A percentile compares a stretch with the other conserved stretches of the same genome.
Evolutionary conservation across 768 basidiomycete genomes (phyloP).

Genomic region (Dendrothele bispora): DNA sequence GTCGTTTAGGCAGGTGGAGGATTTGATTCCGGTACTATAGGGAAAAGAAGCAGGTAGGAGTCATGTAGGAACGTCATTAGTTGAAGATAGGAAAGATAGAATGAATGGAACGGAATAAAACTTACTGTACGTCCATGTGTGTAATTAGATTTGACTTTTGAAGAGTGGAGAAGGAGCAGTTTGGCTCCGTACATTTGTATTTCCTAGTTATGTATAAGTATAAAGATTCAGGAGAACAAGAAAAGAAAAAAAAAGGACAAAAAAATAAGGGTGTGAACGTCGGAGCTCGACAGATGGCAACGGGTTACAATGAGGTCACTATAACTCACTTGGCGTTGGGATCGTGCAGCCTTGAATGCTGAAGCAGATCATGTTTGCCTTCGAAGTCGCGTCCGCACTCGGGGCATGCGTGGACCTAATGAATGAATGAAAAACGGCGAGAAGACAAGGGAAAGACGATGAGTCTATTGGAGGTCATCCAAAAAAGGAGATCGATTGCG

Average conservation of each 20-base stretch:
- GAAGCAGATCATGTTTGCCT: not conserved
- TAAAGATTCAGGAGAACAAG: too few relatives aligned
- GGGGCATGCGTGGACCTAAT: slow-evolving; percentile 1
- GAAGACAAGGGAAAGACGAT: too few relatives aligned
- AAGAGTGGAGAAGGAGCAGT: not conserved
- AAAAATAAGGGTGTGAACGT: too few relatives aligned
- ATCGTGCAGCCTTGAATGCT: not conserved
- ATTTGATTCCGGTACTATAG: not conserved
- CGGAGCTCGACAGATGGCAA: too few relatives aligned
- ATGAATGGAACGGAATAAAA: not conserved
- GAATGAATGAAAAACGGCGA: too few relatives aligned
- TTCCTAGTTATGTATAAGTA: not conserved
- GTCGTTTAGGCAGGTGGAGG: too few relatives aligned
- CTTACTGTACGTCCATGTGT: slow-evolving; percentile 4
- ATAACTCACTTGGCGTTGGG: not conserved
- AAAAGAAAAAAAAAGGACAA: not conserved
- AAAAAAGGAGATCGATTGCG: too few relatives aligned
- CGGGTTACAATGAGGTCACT: too few relatives aligned
- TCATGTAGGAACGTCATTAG: too few relatives aligned
- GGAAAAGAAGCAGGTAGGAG: too few relatives aligned
- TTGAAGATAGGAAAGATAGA: too few relatives aligned
- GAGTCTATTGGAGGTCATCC: too few relatives aligned
- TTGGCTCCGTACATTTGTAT: not conserved
- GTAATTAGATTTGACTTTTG: slow-evolving; percentile 2
- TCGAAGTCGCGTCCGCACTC: not conserved